Evolutionary conservation across 1,139 yeast species (phyloP).

Genomic region (Saccharomyces pastorianus): DNA sequence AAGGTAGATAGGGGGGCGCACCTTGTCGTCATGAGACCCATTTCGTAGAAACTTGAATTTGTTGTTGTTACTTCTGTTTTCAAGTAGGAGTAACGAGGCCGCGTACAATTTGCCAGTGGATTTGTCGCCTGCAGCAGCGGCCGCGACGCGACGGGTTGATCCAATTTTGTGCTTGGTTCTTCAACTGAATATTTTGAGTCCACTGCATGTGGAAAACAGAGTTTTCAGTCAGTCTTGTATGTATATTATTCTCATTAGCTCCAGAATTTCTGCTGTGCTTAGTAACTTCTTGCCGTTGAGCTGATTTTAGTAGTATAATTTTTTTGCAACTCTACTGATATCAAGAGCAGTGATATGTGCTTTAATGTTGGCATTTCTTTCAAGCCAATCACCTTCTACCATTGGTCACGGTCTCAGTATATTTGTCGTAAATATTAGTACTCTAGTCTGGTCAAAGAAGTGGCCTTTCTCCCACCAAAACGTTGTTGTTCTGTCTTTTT

Average conservation of each 20-base stretch:
- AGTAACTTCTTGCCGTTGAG: conserved; percentile 76
- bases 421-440: conserved; percentile 58
- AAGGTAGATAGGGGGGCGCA: conserved; percentile 98
- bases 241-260: conserved; percentile 77
- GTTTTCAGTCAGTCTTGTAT: conserved; percentile 88
- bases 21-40: conserved; percentile 84
- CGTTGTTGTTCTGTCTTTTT: conserved; percentile 26
- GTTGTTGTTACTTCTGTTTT: conserved; percentile 3
- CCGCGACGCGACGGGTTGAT: conserved; percentile 5
- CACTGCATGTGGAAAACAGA: conserved; percentile 63
- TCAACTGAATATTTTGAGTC: conserved; percentile 52
- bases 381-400: conserved; percentile 47
- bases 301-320: conserved; percentile 68
- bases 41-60: conserved; percentile 54
- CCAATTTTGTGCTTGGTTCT: conserved; percentile 47
- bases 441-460: conserved; percentile 65
- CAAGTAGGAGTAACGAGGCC: conserved; percentile 26
- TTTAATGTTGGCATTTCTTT: conserved; percentile 60
- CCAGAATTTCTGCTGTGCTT: conserved; percentile 78
- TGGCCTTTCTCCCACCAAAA: conserved; percentile 61
- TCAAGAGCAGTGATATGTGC: conserved; percentile 79
- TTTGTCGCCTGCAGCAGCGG: conserved; percentile 12
- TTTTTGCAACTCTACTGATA: conserved; percentile 92
- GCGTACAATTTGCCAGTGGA: conserved; percentile 46
- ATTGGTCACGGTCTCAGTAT: conserved; percentile 41